These are phyloP conservation scores for Aspergillus aculeatus DNA, from an alignment of 2,329 filamentous ascomycete species.

Conservation along the genomic window DNA sequence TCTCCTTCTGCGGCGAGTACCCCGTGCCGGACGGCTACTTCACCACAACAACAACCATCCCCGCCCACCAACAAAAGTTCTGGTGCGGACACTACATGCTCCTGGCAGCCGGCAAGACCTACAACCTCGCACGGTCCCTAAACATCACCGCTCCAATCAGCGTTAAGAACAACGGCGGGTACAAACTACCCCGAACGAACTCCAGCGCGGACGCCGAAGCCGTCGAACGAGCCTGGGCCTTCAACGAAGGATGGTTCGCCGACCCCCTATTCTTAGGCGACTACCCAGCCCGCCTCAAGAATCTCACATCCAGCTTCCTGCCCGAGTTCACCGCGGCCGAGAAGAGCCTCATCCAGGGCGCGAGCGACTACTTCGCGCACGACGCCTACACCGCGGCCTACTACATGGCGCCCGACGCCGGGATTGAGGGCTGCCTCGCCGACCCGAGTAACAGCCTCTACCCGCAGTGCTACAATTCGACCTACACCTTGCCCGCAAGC, in stretches of 20 bases:
- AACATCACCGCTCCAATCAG: slow-evolving; percentile 2
- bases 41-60: neutral
- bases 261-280: neutral
- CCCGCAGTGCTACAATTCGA: neutral
- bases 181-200: neutral
- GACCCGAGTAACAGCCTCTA: slow-evolving; percentile 1
- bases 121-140: neutral
- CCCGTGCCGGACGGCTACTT: neutral
- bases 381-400: slow-evolving; percentile 1
- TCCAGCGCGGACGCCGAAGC: neutral
- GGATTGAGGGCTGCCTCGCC: neutral
- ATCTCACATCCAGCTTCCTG: neutral
- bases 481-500: neutral
- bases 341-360: neutral
- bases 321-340: neutral
- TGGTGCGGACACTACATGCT: slow-evolving; percentile 5
- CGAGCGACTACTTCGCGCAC: neutral
- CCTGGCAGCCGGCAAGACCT: neutral
- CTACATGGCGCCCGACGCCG: neutral
- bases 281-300: neutral
- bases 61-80: neutral
- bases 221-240: slow-evolving; percentile 2
- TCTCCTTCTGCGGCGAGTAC: slow-evolving; percentile 1
- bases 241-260: slow-evolving; percentile 4
- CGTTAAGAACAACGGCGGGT: slow-evolving; percentile 1